A percentile compares a stretch with the other conserved stretches of the same genome.
These are phyloP conservation scores for Xylaria sp. DNA, from an alignment of 2,329 filamentous ascomycete species.

Conservation along the genomic window DNA sequence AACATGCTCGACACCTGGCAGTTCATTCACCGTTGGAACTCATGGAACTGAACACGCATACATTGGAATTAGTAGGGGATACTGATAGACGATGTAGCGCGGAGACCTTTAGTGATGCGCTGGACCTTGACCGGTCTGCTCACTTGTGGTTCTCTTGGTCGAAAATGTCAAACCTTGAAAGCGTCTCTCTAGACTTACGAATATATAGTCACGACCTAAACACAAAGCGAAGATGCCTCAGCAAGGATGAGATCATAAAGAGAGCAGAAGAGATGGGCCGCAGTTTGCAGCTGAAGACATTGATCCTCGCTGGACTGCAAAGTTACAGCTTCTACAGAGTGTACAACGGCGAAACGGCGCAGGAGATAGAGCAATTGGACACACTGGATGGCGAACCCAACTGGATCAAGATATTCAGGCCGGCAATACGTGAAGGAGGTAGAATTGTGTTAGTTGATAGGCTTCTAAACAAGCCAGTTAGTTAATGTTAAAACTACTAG, in stretches of 20 bases:
- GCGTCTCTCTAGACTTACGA: slow-evolving; percentile 45
- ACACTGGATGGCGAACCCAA: slow-evolving; percentile 43
- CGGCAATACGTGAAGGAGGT: slow-evolving; percentile 42
- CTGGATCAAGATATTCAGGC: slow-evolving; percentile 45
- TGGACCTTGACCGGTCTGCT: slow-evolving; percentile 42
- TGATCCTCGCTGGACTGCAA: slow-evolving; percentile 45
- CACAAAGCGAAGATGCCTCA: slow-evolving; percentile 39
- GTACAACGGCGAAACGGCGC: slow-evolving; percentile 32
- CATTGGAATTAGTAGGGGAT: slow-evolving; percentile 1
- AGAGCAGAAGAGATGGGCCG: slow-evolving; percentile 43
- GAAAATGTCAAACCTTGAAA: slow-evolving; percentile 44
- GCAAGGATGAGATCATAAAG: slow-evolving; percentile 36
- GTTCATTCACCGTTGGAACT: slow-evolving; percentile 43
- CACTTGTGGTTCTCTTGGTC: slow-evolving; percentile 46
- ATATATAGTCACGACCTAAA: slow-evolving; percentile 45
- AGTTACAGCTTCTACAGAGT: slow-evolving; percentile 41
- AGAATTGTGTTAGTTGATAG: slow-evolving; percentile 45
- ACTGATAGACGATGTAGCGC: slow-evolving; percentile 9
- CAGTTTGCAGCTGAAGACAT: slow-evolving; percentile 40
- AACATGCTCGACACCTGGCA: slow-evolving; percentile 41
- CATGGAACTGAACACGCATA: slow-evolving; percentile 29
- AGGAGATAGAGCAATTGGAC: slow-evolving; percentile 37
- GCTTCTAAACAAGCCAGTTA: too few relatives aligned
- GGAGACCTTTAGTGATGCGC: slow-evolving; percentile 29
- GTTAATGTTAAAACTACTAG: too few relatives aligned